Evolutionary conservation across 371 early-diverging fungal genomes (phyloP).

Genomic region (Mortierella sp.): DNA sequence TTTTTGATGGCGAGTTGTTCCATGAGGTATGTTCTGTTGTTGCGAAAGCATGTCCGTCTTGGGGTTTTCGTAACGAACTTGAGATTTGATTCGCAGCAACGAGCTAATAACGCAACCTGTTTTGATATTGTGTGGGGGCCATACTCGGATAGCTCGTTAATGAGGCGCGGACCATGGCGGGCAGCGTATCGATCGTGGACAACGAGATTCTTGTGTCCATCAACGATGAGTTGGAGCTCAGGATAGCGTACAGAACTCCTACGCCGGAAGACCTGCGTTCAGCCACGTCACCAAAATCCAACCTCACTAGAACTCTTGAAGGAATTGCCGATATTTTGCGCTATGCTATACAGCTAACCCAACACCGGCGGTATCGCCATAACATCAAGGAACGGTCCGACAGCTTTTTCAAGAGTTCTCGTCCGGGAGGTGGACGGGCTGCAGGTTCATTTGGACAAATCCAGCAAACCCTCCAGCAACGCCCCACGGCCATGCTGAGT

Average conservation of each 20-base stretch:
- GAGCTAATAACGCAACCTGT: not conserved
- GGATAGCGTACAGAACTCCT: slow-evolving; percentile 39
- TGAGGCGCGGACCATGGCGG: slow-evolving; percentile 66
- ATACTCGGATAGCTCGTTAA: slow-evolving; percentile 59
- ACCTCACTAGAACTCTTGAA: slow-evolving; percentile 13
- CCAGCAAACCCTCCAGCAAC: slow-evolving; percentile 44
- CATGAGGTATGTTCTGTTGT: slow-evolving; percentile 56
- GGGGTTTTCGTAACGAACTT: not conserved
- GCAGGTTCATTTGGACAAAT: slow-evolving; percentile 49
- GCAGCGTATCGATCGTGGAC: slow-evolving; percentile 64
- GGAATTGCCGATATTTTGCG: slow-evolving; percentile 40
- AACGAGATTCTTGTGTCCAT: slow-evolving; percentile 67
- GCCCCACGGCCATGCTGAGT: slow-evolving; percentile 43
- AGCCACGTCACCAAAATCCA: not conserved
- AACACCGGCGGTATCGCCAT: slow-evolving; percentile 44
- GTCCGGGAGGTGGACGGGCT: slow-evolving; percentile 45
- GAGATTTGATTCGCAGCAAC: not conserved
- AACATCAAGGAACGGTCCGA: slow-evolving; percentile 51
- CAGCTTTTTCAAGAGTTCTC: slow-evolving; percentile 54
- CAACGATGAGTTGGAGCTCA: slow-evolving; percentile 69
- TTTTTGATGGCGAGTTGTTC: slow-evolving; percentile 72
- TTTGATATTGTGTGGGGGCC: not conserved
- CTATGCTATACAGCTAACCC: slow-evolving; percentile 38
- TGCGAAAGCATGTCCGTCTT: not conserved
- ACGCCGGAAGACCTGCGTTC: slow-evolving; percentile 5